These are phyloP conservation scores for Diophrys appendiculata DNA, from an alignment of 73 alveolate genomes.

Conservation along the genomic window DNA sequence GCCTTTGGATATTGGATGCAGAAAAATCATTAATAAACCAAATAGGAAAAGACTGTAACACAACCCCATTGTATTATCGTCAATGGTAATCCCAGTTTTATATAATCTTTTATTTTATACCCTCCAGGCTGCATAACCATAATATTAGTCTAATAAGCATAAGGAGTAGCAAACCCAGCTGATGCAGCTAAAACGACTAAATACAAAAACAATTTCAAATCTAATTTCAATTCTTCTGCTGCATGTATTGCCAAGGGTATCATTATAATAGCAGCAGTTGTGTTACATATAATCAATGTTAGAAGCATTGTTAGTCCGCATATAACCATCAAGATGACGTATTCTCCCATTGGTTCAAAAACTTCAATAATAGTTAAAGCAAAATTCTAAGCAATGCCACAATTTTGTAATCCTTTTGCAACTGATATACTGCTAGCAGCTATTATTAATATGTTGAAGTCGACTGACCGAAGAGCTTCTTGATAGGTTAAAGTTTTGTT, in stretches of 20 bases:
- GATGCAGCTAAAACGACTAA: conserved; percentile 1
- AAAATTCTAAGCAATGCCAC: not conserved
- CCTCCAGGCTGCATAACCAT: not conserved
- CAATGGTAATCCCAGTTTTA: conserved; percentile 3
- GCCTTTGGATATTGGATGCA: no score
- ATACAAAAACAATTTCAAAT: not conserved
- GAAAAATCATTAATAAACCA: not conserved
- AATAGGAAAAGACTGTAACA: not conserved
- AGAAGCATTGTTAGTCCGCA: not conserved
- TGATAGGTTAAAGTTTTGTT: not conserved
- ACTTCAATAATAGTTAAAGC: not conserved
- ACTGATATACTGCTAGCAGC: not conserved
- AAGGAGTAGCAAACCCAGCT: conserved; percentile 3
- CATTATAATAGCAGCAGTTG: conserved; percentile 6
- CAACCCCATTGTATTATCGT: not conserved
- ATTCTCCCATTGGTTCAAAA: not conserved
- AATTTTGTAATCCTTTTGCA: conserved; percentile 5
- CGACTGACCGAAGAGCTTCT: not conserved
- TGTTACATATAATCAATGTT: not conserved
- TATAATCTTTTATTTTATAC: not conserved
- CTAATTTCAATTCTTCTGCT: not conserved
- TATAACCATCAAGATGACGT: not conserved
- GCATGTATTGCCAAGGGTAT: not conserved
- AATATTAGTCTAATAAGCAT: not conserved
- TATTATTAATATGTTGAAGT: not conserved